Base-by-base conservation (phyloP, 306 rosid genomes). In the Mucuna pruriens region DNA sequence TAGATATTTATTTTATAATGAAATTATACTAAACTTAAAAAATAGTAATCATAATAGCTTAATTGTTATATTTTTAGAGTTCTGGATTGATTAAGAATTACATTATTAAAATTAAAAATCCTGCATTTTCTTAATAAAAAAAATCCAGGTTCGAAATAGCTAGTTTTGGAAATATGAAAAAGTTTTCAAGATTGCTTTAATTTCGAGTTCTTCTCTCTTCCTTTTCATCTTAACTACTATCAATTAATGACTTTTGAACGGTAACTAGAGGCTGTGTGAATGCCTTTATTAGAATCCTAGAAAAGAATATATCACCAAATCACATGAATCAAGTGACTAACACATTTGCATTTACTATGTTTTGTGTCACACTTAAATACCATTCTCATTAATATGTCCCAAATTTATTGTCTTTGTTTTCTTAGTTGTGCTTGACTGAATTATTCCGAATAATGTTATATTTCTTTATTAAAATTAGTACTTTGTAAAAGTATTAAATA, bases 311-410 rank as follows among this genome's bases (percentile, higher is more conserved):
- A 36, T 60, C 61, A 67, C 54, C 46, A 15, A 68, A 55, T 75
- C 85, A 75, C 77, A 82, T 46, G 67, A 39, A 36, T 73, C 48
- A 62, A 57, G 77, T 58, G 49, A 60, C 79, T 36, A 49, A 26
- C 57, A 19, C 33, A 71, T 83, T 62, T 29, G 7, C 67, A 22
- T 63, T 73, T 23, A 9, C 13, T 26, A 20, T 57, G 34, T 64
- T n/a, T 7, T 62, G 6, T 62, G 29, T 9, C 40, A 58, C 74
- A 72, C 40, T 9, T 80, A 15, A 62, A 70, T 58, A 34, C 49
- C 42, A 26, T 61, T 62, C 13, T 10, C 12, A 15, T 62, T 31
- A 33, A 31, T 60, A 60, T 13, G 4, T 29, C 22, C 68, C 5
- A 61, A 29, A 12, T 33, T 33, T 33, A n/a, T 26, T 64, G 17